Percentiles rank a stretch among this genome's conserved stretches.
These are phyloP conservation scores for Ophiocordyceps sinensis DNA, from an alignment of 2,329 filamentous ascomycete genomes.

Conservation along the genomic window DNA sequence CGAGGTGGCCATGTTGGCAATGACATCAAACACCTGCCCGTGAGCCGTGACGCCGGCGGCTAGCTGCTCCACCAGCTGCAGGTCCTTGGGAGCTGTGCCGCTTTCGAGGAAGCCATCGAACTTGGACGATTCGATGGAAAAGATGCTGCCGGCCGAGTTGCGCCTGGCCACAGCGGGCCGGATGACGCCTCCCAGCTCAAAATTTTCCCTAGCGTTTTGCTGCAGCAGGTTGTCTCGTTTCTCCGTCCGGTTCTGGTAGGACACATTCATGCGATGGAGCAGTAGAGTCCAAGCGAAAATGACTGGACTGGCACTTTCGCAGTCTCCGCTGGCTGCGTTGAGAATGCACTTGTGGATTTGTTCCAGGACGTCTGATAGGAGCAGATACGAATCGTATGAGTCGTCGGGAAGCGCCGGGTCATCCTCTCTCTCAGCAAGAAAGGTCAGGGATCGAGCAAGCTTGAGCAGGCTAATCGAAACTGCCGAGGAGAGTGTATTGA, in stretches of 20 bases:
- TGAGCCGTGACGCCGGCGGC: constrained; percentile 33
- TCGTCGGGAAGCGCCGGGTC: constrained; percentile 20
- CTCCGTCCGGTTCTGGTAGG: constrained; percentile 47
- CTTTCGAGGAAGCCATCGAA: constrained; percentile 44
- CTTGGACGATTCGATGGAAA: constrained; percentile 44
- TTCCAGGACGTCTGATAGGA: constrained; percentile 54
- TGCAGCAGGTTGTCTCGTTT: constrained; percentile 42
- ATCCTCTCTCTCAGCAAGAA: constrained; percentile 23
- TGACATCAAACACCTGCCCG: constrained; percentile 37
- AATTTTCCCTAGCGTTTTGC: constrained; percentile 42
- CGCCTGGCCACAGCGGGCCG: constrained; percentile 28
- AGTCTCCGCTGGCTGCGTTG: constrained; percentile 37
- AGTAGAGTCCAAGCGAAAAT: constrained; percentile 74
- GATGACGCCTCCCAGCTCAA: constrained; percentile 31
- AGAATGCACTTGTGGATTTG: constrained; percentile 60
- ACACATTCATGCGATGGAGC: constrained; percentile 51
- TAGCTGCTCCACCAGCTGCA: constrained; percentile 34
- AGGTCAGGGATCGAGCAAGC: constrained; percentile 37
- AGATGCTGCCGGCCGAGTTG: constrained; percentile 47
- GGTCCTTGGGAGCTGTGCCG: constrained; percentile 33
- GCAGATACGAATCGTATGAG: constrained; percentile 44
- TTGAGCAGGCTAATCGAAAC: constrained; percentile 63
- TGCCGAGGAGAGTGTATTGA: constrained; percentile 56
- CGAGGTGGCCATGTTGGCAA: constrained; percentile 33
- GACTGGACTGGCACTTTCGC: constrained; percentile 54